Evolutionary conservation across 805 yeast species (phyloP).

Genomic region (Kluyveromyces aestuarii): DNA sequence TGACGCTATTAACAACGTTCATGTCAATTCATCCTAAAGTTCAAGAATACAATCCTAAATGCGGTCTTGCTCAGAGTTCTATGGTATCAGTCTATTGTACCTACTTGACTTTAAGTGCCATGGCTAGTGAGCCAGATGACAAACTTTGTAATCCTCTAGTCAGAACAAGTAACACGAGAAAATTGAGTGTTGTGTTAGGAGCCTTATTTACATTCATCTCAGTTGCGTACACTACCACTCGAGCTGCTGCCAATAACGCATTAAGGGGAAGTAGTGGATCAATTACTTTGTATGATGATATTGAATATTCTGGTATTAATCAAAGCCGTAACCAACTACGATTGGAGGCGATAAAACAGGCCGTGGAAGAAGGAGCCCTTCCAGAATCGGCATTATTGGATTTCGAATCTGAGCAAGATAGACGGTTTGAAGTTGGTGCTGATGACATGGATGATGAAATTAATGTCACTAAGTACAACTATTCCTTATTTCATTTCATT

Average conservation of each 20-base stretch:
- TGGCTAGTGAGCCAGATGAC: slow-evolving; percentile 95
- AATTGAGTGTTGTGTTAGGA: slow-evolving; percentile 78
- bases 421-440: slow-evolving; percentile 12
- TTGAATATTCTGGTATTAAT: slow-evolving; percentile 37
- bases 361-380: slow-evolving; percentile 91
- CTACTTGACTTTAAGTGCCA: slow-evolving; percentile 83
- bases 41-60: slow-evolving; percentile 88
- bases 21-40: slow-evolving; percentile 73
- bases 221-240: slow-evolving; percentile 91
- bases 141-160: slow-evolving; percentile 84
- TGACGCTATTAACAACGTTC: slow-evolving; percentile 54
- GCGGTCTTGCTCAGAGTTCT: slow-evolving; percentile 93
- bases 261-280: slow-evolving; percentile 12
- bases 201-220: slow-evolving; percentile 92
- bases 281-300: slow-evolving; percentile 15
- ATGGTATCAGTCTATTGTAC: slow-evolving; percentile 94
- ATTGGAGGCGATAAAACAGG: slow-evolving; percentile 79
- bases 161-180: slow-evolving; percentile 82
- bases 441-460: slow-evolving; percentile 43
- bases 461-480: slow-evolving; percentile 72
- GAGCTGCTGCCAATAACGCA: slow-evolving; percentile 84
- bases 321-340: slow-evolving; percentile 60
- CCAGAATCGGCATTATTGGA: slow-evolving; percentile 89
- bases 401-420: slow-evolving; percentile 22
- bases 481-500: slow-evolving; percentile 79